phyloP scores from a whole-genome alignment of 2,329 filamentous ascomycete genomes.

The Sporothrix luriei region DNA sequence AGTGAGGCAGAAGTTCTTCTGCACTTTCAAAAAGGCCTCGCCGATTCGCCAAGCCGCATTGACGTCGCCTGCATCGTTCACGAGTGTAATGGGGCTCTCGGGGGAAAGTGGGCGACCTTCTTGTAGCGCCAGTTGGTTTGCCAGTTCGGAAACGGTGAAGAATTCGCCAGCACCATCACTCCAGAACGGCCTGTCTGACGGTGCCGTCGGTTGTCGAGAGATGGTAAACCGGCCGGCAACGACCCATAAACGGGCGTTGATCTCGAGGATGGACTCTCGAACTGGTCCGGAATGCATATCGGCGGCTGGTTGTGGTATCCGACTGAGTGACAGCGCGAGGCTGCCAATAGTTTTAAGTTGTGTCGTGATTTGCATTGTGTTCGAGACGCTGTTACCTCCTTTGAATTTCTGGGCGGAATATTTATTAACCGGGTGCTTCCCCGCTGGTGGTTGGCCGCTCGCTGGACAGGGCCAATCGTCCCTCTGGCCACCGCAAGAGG shows the following conservation, averaged over 20 bases:
- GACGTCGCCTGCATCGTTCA: background rate
- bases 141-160: background rate
- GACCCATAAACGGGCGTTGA: background rate
- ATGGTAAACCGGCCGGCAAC: background rate
- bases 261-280: conserved; percentile 6
- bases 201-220: background rate
- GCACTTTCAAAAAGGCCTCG: conserved; percentile 2
- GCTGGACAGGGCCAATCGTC: too few relatives aligned
- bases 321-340: too few relatives aligned
- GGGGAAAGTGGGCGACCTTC: background rate
- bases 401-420: background rate
- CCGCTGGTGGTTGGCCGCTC: too few relatives aligned
- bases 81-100: background rate
- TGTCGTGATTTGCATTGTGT: too few relatives aligned
- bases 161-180: background rate
- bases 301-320: too few relatives aligned
- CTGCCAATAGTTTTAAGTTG: background rate
- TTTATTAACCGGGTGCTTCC: too few relatives aligned
- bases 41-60: background rate
- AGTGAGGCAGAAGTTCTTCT: background rate
- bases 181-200: background rate
- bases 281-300: background rate
- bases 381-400: too few relatives aligned
- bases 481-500: too few relatives aligned
- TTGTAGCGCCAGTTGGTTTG: background rate